These are phyloP conservation scores for Starmerella tilneyi DNA, from an alignment of 805 yeast genomes.

Conservation along the genomic window DNA sequence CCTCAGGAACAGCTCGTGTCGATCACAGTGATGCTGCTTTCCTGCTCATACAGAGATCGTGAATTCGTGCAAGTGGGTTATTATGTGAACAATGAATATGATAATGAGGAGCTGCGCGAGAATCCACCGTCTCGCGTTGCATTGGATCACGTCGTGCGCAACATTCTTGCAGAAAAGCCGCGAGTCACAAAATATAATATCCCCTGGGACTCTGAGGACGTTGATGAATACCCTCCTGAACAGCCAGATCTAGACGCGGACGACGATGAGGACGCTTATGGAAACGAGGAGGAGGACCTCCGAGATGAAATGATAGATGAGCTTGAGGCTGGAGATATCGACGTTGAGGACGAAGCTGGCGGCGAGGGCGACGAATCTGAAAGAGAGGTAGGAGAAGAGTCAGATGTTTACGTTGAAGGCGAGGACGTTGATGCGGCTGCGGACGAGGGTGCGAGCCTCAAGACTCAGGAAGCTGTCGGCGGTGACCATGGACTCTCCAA, in stretches of 20 bases:
- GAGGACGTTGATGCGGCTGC: constrained; percentile 4
- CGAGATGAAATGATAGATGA: constrained; percentile 25
- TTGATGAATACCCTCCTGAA: constrained; percentile 27
- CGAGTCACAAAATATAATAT: constrained; percentile 93
- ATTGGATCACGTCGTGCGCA: constrained; percentile 86
- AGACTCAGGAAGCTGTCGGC: background rate
- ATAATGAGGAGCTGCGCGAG: constrained; percentile 81
- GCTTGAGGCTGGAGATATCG: constrained; percentile 25
- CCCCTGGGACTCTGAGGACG: constrained; percentile 51
- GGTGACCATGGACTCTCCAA: too few species aligned
- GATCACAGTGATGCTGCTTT: constrained; percentile 84
- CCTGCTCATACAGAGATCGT: constrained; percentile 85
- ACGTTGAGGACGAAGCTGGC: constrained; percentile 17
- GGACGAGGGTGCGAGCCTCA: constrained; percentile 3
- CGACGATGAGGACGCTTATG: constrained; percentile 24
- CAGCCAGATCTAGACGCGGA: constrained; percentile 27
- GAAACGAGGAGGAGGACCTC: constrained; percentile 25
- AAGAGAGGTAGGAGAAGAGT: background rate
- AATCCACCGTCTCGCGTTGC: constrained; percentile 91
- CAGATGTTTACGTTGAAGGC: constrained; percentile 9
- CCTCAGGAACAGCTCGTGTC: constrained; percentile 93
- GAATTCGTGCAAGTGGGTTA: constrained; percentile 97
- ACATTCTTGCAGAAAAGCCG: constrained; percentile 93
- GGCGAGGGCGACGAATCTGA: constrained; percentile 9
- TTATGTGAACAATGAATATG: constrained; percentile 95